These are phyloP conservation scores for Eucalyptus tenuipes DNA, from an alignment of 345 rosid species.

Conservation along the genomic window DNA sequence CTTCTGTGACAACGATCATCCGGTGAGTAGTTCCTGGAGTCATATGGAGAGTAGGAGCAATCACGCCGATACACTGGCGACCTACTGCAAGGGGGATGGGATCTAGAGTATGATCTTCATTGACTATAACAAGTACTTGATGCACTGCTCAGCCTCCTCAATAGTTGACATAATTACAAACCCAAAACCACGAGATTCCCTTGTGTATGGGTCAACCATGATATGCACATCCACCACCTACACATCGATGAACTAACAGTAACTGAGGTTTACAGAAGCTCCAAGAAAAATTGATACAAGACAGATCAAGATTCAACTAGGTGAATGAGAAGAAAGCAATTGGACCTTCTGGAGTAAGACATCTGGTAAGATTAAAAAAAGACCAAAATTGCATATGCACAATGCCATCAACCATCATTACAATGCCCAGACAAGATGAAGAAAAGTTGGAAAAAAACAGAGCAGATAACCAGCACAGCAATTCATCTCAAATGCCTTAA, in stretches of 20 bases:
- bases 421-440: background rate
- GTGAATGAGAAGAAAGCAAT: slow-evolving; percentile 54
- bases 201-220: slow-evolving; percentile 85
- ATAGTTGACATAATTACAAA: slow-evolving; percentile 62
- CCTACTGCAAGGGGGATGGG: slow-evolving; percentile 28
- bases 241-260: background rate
- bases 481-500: background rate
- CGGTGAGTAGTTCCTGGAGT: slow-evolving; percentile 11
- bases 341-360: slow-evolving; percentile 59
- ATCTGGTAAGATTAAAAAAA: slow-evolving; percentile 22
- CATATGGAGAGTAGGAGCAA: slow-evolving; percentile 27
- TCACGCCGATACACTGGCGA: slow-evolving; percentile 32
- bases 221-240: slow-evolving; percentile 82
- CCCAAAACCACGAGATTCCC: slow-evolving; percentile 88
- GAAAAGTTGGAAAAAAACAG: background rate
- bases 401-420: background rate
- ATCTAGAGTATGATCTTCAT: slow-evolving; percentile 20
- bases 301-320: background rate
- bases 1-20: background rate
- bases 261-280: background rate
- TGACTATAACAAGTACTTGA: slow-evolving; percentile 39
- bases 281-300: background rate
- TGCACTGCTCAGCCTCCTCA: slow-evolving; percentile 63
- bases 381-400: background rate
- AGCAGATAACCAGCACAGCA: background rate